Base-by-base conservation (phyloP, 2,329 filamentous ascomycete genomes). In the Ophiostoma himal-ulmi region DNA sequence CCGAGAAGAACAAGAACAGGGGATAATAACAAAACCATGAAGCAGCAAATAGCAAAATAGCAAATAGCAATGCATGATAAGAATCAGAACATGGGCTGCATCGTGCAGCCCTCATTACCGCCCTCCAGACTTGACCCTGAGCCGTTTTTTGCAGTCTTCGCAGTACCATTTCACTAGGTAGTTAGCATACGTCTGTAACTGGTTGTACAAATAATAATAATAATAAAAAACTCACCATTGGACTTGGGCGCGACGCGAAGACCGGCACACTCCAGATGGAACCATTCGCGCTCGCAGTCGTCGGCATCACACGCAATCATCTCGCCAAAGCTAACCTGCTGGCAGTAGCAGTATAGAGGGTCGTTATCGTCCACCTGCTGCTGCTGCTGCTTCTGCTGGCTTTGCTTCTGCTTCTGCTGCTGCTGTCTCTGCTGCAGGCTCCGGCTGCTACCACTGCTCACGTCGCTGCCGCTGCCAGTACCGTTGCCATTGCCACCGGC, bases 241-340 rank as follows among this genome's bases (percentile, higher is more conserved):
- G 88, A 88, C 71, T 86, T 89, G n/a, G 92, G 92, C 69, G 91
- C 90, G 71, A 90, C 90, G 75, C 90, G 91, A 75, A 95, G 80
- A 36, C 92, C 92, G 39, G 93, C 91, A 78, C 92, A 95, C 68
- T 89, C 90, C 68, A 95, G 80, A 82, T 94, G 91, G 81, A 94
- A 94, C 91, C 91, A 94, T 79, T 94, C 91, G 73, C 87, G 85
- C 74, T 87, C 85, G 79, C 91, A 94, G 67, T 87, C 86, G 71
- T 89, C 86, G 8, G 88, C 88, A 77, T 94, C 91, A 76, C 91
- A 94, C 2, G 89, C 91, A 62, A 94, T 90, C 91, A 94, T 94
- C 80, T 92, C 91, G 26, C 91, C 91, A 76, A 93, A 94, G 76
- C 90, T 93, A 70, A 93, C 88, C 67, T 89, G 86, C 75, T 93